These are phyloP conservation scores for Fusarium sp. DNA, from an alignment of 2,329 filamentous ascomycete species.

Conservation along the genomic window DNA sequence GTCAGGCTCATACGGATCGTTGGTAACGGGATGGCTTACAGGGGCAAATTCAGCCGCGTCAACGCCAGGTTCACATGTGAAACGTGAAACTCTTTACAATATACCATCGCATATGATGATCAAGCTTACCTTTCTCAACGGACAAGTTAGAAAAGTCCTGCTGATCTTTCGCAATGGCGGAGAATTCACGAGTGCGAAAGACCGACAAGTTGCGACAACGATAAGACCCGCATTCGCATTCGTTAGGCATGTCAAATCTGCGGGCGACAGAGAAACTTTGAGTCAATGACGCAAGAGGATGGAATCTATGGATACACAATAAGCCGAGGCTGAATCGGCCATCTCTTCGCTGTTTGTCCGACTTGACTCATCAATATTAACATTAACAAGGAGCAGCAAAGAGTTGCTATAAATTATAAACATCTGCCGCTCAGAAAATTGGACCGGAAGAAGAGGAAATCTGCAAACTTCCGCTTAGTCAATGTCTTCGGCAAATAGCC, in stretches of 20 bases:
- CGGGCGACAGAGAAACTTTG: not conserved
- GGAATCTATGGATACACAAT: not conserved
- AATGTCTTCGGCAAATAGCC: accelerated
- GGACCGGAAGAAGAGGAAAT: not conserved
- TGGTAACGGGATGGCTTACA: not conserved
- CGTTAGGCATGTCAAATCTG: not conserved
- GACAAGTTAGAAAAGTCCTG: not conserved
- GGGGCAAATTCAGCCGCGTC: not conserved
- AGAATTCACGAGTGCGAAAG: not conserved
- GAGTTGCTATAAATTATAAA: not conserved
- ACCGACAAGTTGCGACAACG: not conserved
- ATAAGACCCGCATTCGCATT: not conserved
- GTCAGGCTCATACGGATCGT: not conserved
- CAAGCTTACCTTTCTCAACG: not conserved
- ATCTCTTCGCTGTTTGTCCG: not conserved
- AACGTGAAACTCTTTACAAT: not conserved
- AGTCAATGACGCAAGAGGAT: not conserved
- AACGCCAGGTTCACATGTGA: not conserved
- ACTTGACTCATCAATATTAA: not conserved
- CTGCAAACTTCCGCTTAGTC: conserved; percentile 1
- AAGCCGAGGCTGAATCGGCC: not conserved
- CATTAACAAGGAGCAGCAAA: not conserved
- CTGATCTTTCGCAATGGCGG: not conserved
- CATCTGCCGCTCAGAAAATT: not conserved
- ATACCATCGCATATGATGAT: not conserved